Percentiles rank a stretch among this genome's conserved stretches.
These are phyloP conservation scores for Lactarius pseudohatsudake DNA, from an alignment of 768 basidiomycete species.

Conservation along the genomic window DNA sequence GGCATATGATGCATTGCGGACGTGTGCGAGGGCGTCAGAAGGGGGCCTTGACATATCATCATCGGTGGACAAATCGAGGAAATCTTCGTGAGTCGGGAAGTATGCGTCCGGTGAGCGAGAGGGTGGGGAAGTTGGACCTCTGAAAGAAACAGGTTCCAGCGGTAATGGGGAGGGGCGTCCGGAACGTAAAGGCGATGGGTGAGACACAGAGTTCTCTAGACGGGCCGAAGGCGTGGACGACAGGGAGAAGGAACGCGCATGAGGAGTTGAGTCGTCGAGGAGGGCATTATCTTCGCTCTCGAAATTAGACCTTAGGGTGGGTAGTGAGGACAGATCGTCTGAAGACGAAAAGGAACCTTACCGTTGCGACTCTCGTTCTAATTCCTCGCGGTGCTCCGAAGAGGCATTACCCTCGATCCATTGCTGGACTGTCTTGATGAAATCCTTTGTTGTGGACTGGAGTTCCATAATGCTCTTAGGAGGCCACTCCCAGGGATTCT, in stretches of 20 bases:
- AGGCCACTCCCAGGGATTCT: slow-evolving; percentile 95
- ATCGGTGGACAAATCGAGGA: slow-evolving; percentile 47
- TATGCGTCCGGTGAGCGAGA: slow-evolving; percentile 54
- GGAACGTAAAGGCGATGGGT: slow-evolving; percentile 29
- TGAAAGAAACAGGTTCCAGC: slow-evolving; percentile 44
- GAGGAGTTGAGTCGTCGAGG: slow-evolving; percentile 31
- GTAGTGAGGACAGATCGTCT: slow-evolving; percentile 33
- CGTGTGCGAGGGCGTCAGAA: slow-evolving; percentile 37
- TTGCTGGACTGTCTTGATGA: slow-evolving; percentile 67
- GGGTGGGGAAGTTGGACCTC: slow-evolving; percentile 39
- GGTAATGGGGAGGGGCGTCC: slow-evolving; percentile 51
- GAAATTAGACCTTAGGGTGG: slow-evolving; percentile 28
- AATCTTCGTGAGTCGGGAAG: slow-evolving; percentile 58
- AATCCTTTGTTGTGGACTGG: slow-evolving; percentile 57
- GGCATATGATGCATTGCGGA: slow-evolving; percentile 52
- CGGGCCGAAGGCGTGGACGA: slow-evolving; percentile 58
- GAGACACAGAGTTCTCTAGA: slow-evolving; percentile 33
- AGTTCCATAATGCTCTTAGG: slow-evolving; percentile 56
- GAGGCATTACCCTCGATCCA: slow-evolving; percentile 67
- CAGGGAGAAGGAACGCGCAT: slow-evolving; percentile 59
- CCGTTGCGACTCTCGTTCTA: slow-evolving; percentile 42
- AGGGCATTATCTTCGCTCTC: slow-evolving; percentile 8
- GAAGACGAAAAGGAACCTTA: slow-evolving; percentile 10
- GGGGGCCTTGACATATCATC: slow-evolving; percentile 37
- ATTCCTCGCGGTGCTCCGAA: slow-evolving; percentile 41